These are phyloP conservation scores for Dryas octopetala DNA, from an alignment of 306 rosid genomes.

Conservation along the genomic window DNA sequence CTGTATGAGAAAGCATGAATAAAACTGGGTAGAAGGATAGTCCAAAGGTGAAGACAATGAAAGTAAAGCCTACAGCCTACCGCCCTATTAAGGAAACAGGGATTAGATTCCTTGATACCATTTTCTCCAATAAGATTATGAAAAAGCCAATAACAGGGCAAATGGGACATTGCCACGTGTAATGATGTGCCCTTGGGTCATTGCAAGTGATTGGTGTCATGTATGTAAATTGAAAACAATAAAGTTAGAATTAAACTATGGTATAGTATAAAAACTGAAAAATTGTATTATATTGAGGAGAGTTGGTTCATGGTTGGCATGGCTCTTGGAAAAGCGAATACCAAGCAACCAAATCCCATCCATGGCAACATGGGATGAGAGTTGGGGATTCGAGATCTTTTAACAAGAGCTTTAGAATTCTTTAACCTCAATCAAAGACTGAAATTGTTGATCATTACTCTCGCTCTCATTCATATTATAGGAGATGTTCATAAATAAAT, in stretches of 20 bases:
- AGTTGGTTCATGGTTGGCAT: slow-evolving; percentile 66
- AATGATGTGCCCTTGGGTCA: slow-evolving; percentile 16
- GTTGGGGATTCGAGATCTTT: slow-evolving; percentile 68
- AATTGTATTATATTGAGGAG: slow-evolving; percentile 24
- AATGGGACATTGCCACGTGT: slow-evolving; percentile 41
- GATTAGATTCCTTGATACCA: slow-evolving; percentile 51
- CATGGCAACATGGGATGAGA: slow-evolving; percentile 59
- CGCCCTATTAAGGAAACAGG: slow-evolving; percentile 38
- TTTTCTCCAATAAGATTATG: slow-evolving; percentile 20
- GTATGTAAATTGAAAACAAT: slow-evolving; percentile 10
- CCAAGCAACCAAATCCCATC: slow-evolving; percentile 61
- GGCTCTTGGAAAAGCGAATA: slow-evolving; percentile 65
- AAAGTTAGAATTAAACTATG: slow-evolving; percentile 9
- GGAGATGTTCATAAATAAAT: not conserved
- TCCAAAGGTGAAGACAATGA: slow-evolving; percentile 43
- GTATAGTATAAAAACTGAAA: slow-evolving; percentile 2
- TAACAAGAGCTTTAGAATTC: slow-evolving; percentile 32
- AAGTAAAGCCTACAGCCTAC: slow-evolving; percentile 26
- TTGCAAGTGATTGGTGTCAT: slow-evolving; percentile 27
- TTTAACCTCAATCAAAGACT: slow-evolving; percentile 42
- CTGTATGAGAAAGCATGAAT: slow-evolving; percentile 37
- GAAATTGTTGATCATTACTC: slow-evolving; percentile 28
- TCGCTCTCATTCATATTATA: not conserved
- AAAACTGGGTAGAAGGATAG: slow-evolving; percentile 20
- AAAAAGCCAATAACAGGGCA: slow-evolving; percentile 26